Evolutionary conservation across 805 yeast species (phyloP).

Genomic region (Brettanomyces nanus): DNA sequence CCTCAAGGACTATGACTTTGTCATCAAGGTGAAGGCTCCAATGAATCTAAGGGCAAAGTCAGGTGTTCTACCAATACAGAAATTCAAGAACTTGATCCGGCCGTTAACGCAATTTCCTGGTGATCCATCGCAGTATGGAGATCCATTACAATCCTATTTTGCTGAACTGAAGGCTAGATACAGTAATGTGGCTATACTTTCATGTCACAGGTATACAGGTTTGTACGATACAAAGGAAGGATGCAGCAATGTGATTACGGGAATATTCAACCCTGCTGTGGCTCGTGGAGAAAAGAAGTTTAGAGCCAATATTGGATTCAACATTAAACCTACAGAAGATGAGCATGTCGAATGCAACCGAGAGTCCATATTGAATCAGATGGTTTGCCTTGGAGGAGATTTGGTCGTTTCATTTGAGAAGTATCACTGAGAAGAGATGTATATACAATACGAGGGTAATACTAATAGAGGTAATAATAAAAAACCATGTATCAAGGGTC

Average conservation of each 20-base stretch:
- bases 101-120: conserved; percentile 34
- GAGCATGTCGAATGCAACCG: conserved; percentile 54
- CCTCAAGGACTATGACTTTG: conserved; percentile 75
- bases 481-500: too few relatives aligned
- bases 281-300: conserved; percentile 55
- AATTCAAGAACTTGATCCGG: conserved; percentile 52
- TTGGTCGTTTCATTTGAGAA: conserved; percentile 30
- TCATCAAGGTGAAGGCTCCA: conserved; percentile 44
- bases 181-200: conserved; percentile 62
- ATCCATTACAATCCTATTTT: conserved; percentile 53
- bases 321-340: conserved; percentile 52
- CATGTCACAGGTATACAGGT: conserved; percentile 43
- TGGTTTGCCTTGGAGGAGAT: conserved; percentile 62
- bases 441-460: conserved; percentile 1
- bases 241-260: conserved; percentile 53
- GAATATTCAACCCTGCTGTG: conserved; percentile 64
- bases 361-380: conserved; percentile 67
- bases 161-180: conserved; percentile 56
- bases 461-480: neutral
- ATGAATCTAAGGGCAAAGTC: conserved; percentile 34
- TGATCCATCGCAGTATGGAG: conserved; percentile 29
- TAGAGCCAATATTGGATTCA: conserved; percentile 71
- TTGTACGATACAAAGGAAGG: conserved; percentile 44
- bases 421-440: conserved; percentile 9
- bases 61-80: conserved; percentile 47